Evolutionary conservation across 2,329 filamentous ascomycete species (phyloP), one percentile per base, ranked within the genome.

Genomic region (Phoma sp.): DNA sequence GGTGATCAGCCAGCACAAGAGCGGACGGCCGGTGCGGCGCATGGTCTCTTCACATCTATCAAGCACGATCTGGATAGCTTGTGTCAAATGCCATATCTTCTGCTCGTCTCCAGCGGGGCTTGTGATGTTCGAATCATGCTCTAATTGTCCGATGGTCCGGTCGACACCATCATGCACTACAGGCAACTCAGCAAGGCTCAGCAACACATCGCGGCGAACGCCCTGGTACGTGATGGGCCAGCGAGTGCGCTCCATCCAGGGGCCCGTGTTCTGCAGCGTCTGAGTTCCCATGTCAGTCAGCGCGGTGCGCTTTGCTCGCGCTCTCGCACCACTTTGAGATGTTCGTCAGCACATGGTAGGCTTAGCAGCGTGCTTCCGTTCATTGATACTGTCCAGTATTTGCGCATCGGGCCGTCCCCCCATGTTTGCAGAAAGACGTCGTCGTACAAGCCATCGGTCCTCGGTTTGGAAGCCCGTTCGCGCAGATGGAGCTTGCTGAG

Each of bases 41-140:
- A 46, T 49, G 17, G 47, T 49, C 37, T 49, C 21, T 20, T 49
- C 17, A 45, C 42, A 51, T n/a, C 21, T 17, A 20, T 51, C 9
- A 29, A 51, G 39, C 33, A 34, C 38, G 15, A 12, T 25, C 29
- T 51, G 9, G 6, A 51, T 20, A 51, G 39, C 47, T 32, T 42
- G 18, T 42, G 26, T 43, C 17, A 51, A 37, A 51, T 51, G 39
- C 47, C 15, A 29, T 51, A 51, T 51, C 37, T 51, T 51, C 33
- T 51, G 4, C 23, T 51, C 15, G 15, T 51, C 33, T 30, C 21
- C 23, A 34, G 29, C 12, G 7, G 30, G 30, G 47, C 47, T 51
- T 51, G 20, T 37, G 12, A 51, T 42, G 26, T 38, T 38, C 23
- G 23, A 47, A 20, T 37, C 17, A 37, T 37, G 34, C 34, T 37